A percentile compares a stretch with the other conserved stretches of the same genome.
Conservation (phyloP, 495 filamentous ascomycete genomes). For the Penicillium cinerascens region DNA sequence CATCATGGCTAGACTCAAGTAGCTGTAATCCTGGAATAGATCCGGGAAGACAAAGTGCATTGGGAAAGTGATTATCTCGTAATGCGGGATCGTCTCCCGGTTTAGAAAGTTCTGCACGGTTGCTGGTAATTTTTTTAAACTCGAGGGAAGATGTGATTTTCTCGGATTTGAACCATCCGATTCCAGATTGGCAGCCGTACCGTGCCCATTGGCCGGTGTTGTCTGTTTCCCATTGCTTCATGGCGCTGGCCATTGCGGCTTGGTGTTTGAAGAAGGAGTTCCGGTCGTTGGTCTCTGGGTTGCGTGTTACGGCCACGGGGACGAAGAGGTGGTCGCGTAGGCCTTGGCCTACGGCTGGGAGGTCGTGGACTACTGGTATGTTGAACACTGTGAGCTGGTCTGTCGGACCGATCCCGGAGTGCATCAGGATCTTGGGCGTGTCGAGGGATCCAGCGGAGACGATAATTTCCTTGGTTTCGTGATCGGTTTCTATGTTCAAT, state of each 20-base stretch:
- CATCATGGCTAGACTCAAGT: constrained; percentile 25
- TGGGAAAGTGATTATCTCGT: constrained; percentile 39
- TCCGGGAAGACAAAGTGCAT: constrained; percentile 27
- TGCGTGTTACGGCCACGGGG: constrained; percentile 18
- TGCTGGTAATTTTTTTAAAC: constrained; percentile 42
- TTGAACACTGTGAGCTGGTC: constrained; percentile 17
- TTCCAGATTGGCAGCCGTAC: constrained; percentile 37
- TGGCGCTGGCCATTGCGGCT: constrained; percentile 31
- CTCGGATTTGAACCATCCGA: constrained; percentile 56
- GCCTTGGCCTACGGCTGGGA: constrained; percentile 29
- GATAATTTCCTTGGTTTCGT: constrained; percentile 41
- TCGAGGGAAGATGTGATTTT: constrained; percentile 32
- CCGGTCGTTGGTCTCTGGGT: constrained; percentile 17
- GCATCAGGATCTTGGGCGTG: constrained; percentile 46
- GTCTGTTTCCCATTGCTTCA: constrained; percentile 44
- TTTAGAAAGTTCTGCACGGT: constrained; percentile 37
- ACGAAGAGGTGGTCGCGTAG: constrained; percentile 27
- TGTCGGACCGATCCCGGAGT: constrained; percentile 39
- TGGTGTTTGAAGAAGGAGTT: constrained; percentile 27
- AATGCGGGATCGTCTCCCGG: constrained; percentile 45
- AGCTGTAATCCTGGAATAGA: constrained; percentile 29
- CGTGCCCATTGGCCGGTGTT: constrained; percentile 43
- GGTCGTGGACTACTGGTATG: constrained; percentile 24
- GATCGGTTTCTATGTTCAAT: constrained; percentile 5
- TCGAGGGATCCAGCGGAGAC: constrained; percentile 44